Conservation (phyloP, 2,329 filamentous ascomycete genomes). For the Cercospora beticola region DNA sequence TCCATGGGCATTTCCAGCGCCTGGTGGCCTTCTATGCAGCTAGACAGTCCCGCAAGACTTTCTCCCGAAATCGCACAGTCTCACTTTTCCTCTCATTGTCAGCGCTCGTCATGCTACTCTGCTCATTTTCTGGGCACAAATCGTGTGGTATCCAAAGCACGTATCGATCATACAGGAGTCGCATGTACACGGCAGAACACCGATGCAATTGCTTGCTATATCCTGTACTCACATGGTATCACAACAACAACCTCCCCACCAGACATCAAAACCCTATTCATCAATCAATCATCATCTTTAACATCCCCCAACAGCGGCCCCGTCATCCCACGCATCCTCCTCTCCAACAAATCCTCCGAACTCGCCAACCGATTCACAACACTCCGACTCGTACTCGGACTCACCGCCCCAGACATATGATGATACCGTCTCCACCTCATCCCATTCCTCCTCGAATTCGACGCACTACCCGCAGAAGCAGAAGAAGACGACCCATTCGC, state of each 20-base stretch:
- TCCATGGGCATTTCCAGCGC: neutral
- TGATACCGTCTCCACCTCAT: constrained; percentile 31
- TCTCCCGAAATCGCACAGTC: neutral
- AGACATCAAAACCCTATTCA: neutral
- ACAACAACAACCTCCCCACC: neutral
- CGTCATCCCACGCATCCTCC: constrained; percentile 51
- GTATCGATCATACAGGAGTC: too few relatives aligned
- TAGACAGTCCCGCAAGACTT: constrained; percentile 11
- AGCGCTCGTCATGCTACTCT: too few relatives aligned
- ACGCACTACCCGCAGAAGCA: constrained; percentile 7
- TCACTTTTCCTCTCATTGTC: neutral
- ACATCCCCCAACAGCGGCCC: constrained; percentile 13
- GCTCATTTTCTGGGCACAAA: too few relatives aligned
- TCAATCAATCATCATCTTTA: constrained; percentile 1
- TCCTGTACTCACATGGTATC: neutral
- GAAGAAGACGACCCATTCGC: neutral
- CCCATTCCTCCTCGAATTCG: constrained; percentile 29
- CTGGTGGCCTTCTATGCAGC: constrained; percentile 10
- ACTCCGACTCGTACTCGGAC: constrained; percentile 38
- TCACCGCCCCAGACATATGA: constrained; percentile 30
- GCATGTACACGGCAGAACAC: too few relatives aligned
- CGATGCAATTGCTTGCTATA: constrained; percentile 7
- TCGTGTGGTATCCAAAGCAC: too few relatives aligned
- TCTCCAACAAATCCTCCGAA: constrained; percentile 47
- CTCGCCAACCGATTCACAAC: constrained; percentile 47